phyloP scores from a whole-genome alignment of 2,329 filamentous ascomycete genomes.

The Colletotrichum siamense region DNA sequence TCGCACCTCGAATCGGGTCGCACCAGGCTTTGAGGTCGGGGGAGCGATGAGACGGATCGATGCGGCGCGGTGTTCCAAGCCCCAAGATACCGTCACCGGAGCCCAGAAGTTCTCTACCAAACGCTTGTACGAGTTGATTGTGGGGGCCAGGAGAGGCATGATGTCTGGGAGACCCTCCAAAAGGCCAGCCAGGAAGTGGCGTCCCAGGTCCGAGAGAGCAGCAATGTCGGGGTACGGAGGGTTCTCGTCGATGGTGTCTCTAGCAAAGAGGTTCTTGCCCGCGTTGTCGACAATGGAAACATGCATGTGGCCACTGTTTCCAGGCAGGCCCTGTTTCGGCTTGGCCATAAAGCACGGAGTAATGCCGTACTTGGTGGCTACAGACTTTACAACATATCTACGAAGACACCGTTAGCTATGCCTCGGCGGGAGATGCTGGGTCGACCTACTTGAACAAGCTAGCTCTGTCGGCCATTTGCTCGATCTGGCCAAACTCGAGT shows the following conservation, averaged over 20 bases:
- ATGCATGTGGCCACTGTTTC: constrained; percentile 96
- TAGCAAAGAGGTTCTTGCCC: constrained; percentile 85
- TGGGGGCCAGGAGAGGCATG: constrained; percentile 95
- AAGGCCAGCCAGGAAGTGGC: constrained; percentile 91
- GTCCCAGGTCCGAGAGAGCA: constrained; percentile 83
- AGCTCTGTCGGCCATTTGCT: constrained; percentile 89
- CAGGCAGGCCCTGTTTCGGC: constrained; percentile 86
- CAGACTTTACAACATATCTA: constrained; percentile 84
- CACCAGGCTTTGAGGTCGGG: constrained; percentile 81
- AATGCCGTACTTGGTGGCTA: constrained; percentile 86
- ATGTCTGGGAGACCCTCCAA: constrained; percentile 89
- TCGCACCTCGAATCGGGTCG: constrained; percentile 90
- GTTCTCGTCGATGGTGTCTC: constrained; percentile 69
- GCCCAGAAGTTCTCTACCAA: constrained; percentile 99
- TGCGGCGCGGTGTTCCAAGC: constrained; percentile 91
- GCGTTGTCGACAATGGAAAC: constrained; percentile 81
- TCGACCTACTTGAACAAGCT: constrained; percentile 82
- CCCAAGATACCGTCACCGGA: constrained; percentile 96
- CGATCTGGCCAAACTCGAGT: constrained; percentile 87
- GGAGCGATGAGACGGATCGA: constrained; percentile 90
- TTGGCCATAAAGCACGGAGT: constrained; percentile 99
- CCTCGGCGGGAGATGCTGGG: not conserved
- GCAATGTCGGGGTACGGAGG: constrained; percentile 78
- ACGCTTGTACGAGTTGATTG: constrained; percentile 97
- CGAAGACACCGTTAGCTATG: not conserved